phyloP scores from a whole-genome alignment of 2,329 filamentous ascomycete species.

The Neonectria sp. region DNA sequence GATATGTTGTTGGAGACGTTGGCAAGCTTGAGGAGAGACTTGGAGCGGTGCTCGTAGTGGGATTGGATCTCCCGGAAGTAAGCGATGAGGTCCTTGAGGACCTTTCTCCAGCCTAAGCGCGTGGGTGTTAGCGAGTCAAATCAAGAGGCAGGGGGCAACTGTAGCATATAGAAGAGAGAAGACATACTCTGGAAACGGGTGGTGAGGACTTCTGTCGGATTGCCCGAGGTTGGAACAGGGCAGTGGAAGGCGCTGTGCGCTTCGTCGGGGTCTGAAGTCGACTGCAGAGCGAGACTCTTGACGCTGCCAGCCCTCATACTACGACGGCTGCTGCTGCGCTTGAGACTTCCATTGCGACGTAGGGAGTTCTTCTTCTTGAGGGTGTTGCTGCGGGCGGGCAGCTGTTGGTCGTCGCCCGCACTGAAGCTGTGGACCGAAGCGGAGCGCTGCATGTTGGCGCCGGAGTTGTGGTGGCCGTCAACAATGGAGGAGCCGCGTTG shows the following conservation, averaged over 20 bases:
- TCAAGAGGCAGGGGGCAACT: background rate
- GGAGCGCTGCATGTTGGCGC: constrained; percentile 70
- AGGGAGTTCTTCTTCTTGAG: constrained; percentile 91
- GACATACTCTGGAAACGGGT: constrained; percentile 88
- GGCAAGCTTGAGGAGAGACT: constrained; percentile 85
- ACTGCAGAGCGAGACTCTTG: constrained; percentile 81
- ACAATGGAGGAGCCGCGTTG: constrained; percentile 77
- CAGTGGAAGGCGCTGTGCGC: constrained; percentile 89
- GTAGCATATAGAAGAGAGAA: background rate
- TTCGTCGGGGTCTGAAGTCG: constrained; percentile 77
- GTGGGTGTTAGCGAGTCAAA: background rate
- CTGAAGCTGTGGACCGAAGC: constrained; percentile 71
- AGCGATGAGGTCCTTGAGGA: constrained; percentile 92
- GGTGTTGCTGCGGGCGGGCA: constrained; percentile 74
- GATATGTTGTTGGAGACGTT: constrained; percentile 87
- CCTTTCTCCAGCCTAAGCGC: constrained; percentile 88
- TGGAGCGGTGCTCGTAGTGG: constrained; percentile 89
- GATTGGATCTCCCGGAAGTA: constrained; percentile 95
- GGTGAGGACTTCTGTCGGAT: constrained; percentile 89
- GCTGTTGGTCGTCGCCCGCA: constrained; percentile 60
- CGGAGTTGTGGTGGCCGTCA: constrained; percentile 58
- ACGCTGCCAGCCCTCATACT: constrained; percentile 91
- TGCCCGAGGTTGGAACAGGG: constrained; percentile 89
- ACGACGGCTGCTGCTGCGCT: constrained; percentile 83
- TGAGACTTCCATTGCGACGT: constrained; percentile 80